Percentiles rank a stretch among this genome's conserved stretches.
Conservation (phyloP, 768 basidiomycete genomes). For the Lactarius quietus region DNA sequence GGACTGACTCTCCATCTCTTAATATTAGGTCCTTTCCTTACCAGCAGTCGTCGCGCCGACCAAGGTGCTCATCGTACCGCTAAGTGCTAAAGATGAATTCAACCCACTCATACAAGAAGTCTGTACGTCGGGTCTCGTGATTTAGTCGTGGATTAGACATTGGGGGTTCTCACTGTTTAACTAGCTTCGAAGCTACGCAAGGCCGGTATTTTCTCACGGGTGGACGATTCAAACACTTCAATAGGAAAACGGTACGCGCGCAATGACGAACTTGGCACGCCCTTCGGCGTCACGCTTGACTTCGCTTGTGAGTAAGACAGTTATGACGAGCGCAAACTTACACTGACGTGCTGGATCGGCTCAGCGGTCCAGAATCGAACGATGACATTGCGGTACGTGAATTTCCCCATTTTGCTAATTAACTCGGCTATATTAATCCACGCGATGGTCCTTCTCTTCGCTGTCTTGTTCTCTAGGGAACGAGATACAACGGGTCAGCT, state of each 20-base stretch:
- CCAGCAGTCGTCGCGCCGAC: conserved; percentile 90
- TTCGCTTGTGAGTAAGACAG: conserved; percentile 67
- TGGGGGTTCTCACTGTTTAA: conserved; percentile 22
- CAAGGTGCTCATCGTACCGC: conserved; percentile 93
- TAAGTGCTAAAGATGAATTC: conserved; percentile 83
- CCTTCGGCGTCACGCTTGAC: conserved; percentile 93
- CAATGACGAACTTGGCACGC: conserved; percentile 98
- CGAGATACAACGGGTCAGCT: conserved; percentile 92
- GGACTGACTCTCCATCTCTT: conserved; percentile 22
- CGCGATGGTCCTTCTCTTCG: conserved; percentile 6
- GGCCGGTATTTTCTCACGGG: conserved; percentile 87
- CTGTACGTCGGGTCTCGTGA: conserved; percentile 52
- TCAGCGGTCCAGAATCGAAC: conserved; percentile 88
- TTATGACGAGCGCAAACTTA: conserved; percentile 18
- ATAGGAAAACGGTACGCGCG: conserved; percentile 97
- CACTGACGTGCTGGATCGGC: conserved; percentile 17
- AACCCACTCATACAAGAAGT: conserved; percentile 81
- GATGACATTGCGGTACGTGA: conserved; percentile 82
- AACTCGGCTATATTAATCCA: conserved; percentile 13
- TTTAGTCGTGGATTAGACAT: conserved; percentile 16
- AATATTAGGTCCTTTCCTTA: conserved; percentile 76
- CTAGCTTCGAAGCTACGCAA: conserved; percentile 82
- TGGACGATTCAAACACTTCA: conserved; percentile 92
- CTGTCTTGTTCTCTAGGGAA: conserved; percentile 51
- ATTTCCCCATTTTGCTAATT: background rate